These are phyloP conservation scores for Mycogone perniciosa DNA, from an alignment of 2,329 filamentous ascomycete species.

Conservation along the genomic window DNA sequence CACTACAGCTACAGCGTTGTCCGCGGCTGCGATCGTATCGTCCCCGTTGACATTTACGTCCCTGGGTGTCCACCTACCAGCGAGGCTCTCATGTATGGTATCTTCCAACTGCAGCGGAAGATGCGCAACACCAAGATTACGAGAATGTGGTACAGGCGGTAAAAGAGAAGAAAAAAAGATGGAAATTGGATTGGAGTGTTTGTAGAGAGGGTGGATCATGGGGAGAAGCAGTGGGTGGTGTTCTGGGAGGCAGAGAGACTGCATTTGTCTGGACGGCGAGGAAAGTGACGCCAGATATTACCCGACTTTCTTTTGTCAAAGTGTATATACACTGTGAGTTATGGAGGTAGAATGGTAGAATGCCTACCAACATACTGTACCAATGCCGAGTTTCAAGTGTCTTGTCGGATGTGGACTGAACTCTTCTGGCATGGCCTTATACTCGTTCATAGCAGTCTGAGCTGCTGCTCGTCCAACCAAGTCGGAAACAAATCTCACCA, in stretches of 20 bases:
- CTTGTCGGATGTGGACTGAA: too few species aligned
- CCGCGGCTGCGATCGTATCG: conserved; percentile 67
- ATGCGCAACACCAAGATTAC: conserved; percentile 56
- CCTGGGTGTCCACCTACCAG: conserved; percentile 63
- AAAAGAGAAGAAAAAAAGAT: conserved; percentile 16
- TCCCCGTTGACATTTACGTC: conserved; percentile 75
- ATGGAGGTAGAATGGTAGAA: conserved; percentile 7
- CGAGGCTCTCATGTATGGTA: conserved; percentile 60
- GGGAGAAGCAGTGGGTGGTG: background rate
- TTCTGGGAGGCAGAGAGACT: background rate
- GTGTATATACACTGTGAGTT: conserved; percentile 13
- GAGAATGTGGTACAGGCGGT: conserved; percentile 54
- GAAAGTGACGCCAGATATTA: conserved; percentile 1
- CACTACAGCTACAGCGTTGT: conserved; percentile 79
- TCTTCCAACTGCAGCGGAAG: conserved; percentile 73
- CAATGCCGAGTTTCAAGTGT: conserved; percentile 1
- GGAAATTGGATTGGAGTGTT: background rate
- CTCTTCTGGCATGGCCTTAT: too few species aligned
- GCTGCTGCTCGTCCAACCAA: too few species aligned
- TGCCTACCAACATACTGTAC: conserved; percentile 8
- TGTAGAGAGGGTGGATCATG: background rate
- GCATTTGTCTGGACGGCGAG: too few species aligned
- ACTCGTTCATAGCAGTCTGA: too few species aligned
- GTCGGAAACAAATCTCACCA: too few species aligned
- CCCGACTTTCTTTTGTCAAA: background rate